Conservation (phyloP, 352 stramenopile species). For the Globisporangium orthogonon region DNA sequence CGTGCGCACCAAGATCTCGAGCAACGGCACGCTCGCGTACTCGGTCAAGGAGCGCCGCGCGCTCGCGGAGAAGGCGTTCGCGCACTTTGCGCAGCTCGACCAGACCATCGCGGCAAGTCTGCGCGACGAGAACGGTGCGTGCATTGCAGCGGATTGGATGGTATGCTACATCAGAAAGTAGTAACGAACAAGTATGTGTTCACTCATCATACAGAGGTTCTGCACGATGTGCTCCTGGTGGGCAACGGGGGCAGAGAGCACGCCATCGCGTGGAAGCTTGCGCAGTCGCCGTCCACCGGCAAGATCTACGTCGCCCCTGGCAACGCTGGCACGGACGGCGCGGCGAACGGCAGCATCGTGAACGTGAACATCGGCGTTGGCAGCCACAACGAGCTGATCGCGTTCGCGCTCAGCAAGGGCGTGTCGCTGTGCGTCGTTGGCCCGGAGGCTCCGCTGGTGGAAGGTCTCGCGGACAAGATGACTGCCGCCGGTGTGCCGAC, state of each 20-base stretch:
- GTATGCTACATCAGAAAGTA: too few species aligned
- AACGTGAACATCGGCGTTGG: conserved; percentile 71
- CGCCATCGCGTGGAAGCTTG: conserved; percentile 92
- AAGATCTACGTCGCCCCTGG: conserved; percentile 89
- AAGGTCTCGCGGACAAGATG: conserved; percentile 94
- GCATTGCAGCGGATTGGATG: too few species aligned
- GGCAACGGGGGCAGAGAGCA: conserved; percentile 92
- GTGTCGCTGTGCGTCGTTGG: conserved; percentile 96
- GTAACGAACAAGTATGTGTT: background rate
- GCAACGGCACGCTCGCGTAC: conserved; percentile 52
- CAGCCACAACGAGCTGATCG: conserved; percentile 63
- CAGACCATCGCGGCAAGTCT: conserved; percentile 50
- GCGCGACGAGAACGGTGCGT: conserved; percentile 31
- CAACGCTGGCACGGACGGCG: conserved; percentile 82
- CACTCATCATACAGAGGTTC: conserved; percentile 18
- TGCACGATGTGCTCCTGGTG: conserved; percentile 90
- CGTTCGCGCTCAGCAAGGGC: conserved; percentile 81
- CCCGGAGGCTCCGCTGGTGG: conserved; percentile 95
- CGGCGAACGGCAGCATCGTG: conserved; percentile 35
- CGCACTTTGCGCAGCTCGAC: conserved; percentile 69
- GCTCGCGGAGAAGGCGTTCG: conserved; percentile 78
- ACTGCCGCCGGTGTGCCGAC: conserved; percentile 87
- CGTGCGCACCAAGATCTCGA: conserved; percentile 52
- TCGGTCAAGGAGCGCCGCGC: conserved; percentile 63
- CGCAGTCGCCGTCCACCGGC: conserved; percentile 63